Evolutionary conservation across 2,329 filamentous ascomycete species (phyloP).

Genomic region (Knoxdaviesia capensis): DNA sequence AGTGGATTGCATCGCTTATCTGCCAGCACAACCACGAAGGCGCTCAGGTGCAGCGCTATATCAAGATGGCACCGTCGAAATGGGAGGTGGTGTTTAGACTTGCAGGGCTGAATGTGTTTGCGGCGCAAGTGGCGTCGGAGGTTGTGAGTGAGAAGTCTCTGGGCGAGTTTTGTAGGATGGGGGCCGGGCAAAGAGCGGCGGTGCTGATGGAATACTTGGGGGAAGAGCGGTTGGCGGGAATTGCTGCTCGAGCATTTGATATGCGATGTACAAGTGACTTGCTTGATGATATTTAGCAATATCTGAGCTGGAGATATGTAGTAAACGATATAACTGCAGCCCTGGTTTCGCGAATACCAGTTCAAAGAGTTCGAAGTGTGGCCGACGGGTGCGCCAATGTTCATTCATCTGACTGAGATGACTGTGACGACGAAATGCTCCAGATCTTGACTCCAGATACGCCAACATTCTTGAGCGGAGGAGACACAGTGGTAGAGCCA

Average conservation of each 20-base stretch:
- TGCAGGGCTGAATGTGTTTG: constrained; percentile 16
- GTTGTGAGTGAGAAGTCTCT: constrained; percentile 11
- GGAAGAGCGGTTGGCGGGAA: too few relatives aligned
- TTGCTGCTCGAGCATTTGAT: too few relatives aligned
- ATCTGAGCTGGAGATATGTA: too few relatives aligned
- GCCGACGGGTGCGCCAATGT: background rate
- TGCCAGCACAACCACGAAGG: constrained; percentile 18
- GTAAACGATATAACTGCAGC: too few relatives aligned
- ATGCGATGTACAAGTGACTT: too few relatives aligned
- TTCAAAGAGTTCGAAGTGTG: background rate
- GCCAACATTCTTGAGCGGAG: background rate
- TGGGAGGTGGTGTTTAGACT: constrained; percentile 17
- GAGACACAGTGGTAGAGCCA: too few relatives aligned
- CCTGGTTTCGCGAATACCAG: too few relatives aligned
- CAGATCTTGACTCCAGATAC: constrained; percentile 2
- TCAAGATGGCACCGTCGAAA: constrained; percentile 19
- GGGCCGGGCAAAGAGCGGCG: constrained; percentile 7
- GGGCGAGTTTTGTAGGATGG: constrained; percentile 13
- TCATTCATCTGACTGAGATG: background rate
- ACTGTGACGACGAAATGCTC: constrained; percentile 2
- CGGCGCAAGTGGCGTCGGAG: constrained; percentile 14
- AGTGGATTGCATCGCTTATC: constrained; percentile 33
- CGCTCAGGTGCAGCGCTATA: constrained; percentile 11
- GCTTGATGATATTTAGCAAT: too few relatives aligned
- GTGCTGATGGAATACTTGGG: constrained; percentile 11